These are phyloP conservation scores for Russula sp. DNA, from an alignment of 768 basidiomycete genomes.

Conservation along the genomic window DNA sequence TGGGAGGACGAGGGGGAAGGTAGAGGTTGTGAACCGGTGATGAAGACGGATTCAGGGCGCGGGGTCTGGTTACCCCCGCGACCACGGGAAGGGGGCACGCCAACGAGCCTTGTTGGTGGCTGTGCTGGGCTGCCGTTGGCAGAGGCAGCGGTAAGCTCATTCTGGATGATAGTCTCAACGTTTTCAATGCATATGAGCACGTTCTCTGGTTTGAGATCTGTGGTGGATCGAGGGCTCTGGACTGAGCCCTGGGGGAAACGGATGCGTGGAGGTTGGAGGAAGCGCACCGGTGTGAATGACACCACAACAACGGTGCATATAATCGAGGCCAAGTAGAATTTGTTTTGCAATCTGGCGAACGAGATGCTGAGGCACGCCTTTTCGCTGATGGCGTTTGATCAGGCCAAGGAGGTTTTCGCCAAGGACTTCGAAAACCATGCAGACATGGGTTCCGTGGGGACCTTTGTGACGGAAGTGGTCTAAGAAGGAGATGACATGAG, in stretches of 20 bases:
- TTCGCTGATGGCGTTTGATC: conserved; percentile 97
- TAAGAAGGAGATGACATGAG: conserved; percentile 94
- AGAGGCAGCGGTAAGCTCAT: conserved; percentile 59
- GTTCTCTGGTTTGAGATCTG: conserved; percentile 96
- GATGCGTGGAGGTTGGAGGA: background rate
- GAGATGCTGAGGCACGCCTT: conserved; percentile 88
- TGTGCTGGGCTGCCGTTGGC: conserved; percentile 37
- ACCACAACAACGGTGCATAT: conserved; percentile 95
- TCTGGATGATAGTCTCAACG: conserved; percentile 85
- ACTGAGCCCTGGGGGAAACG: conserved; percentile 14
- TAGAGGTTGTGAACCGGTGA: conserved; percentile 89
- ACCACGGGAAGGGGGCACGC: conserved; percentile 89
- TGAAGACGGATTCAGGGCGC: conserved; percentile 69
- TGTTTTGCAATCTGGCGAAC: conserved; percentile 98
- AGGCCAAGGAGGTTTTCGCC: conserved; percentile 94
- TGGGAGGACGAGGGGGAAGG: conserved; percentile 78
- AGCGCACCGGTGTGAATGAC: conserved; percentile 86
- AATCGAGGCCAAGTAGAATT: conserved; percentile 89
- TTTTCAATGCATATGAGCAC: conserved; percentile 96
- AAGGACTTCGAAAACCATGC: conserved; percentile 99
- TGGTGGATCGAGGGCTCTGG: background rate
- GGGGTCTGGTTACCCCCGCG: conserved; percentile 96
- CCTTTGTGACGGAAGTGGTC: conserved; percentile 97
- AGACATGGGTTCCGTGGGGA: conserved; percentile 94
- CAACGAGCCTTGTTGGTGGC: conserved; percentile 63